Evolutionary conservation across 805 yeast species (phyloP), one percentile per base, ranked within the genome.

Genomic region (Scheffersomyces coipomensis): DNA sequence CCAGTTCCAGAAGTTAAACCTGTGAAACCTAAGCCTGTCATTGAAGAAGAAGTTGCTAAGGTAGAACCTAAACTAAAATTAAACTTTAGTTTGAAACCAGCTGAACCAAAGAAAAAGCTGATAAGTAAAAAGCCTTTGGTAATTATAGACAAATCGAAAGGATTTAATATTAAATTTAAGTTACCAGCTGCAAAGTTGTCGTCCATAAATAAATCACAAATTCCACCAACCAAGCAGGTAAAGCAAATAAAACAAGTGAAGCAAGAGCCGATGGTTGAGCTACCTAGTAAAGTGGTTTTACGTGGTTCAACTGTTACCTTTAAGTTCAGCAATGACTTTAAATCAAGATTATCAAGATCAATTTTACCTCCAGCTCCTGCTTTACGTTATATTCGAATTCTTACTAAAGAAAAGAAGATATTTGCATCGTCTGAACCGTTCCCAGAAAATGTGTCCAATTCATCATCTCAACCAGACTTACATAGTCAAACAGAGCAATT

Each of bases 341-440:
- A 9, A 11, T 5, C 19, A 17, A 26, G 23, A 9, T 21, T n/a
- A n/a, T n/a, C n/a, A n/a, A n/a, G n/a, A 21, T 21, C 9, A 21
- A 21, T 9, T 21, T 6, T 21, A 21, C 23, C 23, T 21, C 23
- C 23, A 21, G n/a, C n/a, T 22, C 24, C 24, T 22, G 24, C 24
- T 10, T 13, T 27, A 12, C 30, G 30, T 4, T 75, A 63, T 44
- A 73, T 76, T 25, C 72, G 58, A 43, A 68, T 77, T 7, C 51
- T 61, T 2, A 51, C 60, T 1, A 53, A 49, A 3, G 51, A 55
- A n/a, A 66, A 59, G 43, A 64, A 53, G 29, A 58, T 75, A 1
- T 50, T 58, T 12, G 46, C 70, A 1, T 76, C 81, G 0, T 63
- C 74, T 2, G 62, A 57, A 3, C 79, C 81, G 5, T 66, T 71